Base-by-base conservation (phyloP, 768 basidiomycete species). In the Leccinum obscurum region DNA sequence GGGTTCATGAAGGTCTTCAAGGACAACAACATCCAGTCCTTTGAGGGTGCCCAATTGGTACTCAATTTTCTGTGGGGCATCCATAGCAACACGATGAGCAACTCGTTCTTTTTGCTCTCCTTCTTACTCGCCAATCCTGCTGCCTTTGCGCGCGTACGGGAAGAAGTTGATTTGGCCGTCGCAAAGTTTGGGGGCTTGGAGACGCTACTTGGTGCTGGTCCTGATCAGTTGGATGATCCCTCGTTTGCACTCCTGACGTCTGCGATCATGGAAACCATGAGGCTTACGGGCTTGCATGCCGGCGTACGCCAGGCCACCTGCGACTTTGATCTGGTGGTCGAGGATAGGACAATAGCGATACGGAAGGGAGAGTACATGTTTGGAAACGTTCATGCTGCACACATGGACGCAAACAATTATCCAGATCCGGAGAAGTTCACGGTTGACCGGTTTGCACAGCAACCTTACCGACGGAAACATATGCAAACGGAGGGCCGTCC, bases 101-200 rank as follows among this genome's bases (percentile, higher is more conserved):
- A 63, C 53, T 28, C 63, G 0, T 63, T 66, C 39, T 68, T 70
- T 17, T 52, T 61, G 24, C 37, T 71, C 3, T 60, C 64, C 1
- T 68, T 60, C 37, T 72, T 85, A 26, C 72, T 84, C 35, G 75
- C 77, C 52, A 69, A 80, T 57, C 79, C 80, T 0, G 67, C 71
- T n/a, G 77, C 73, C 1, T 72, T 83, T 70, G 73, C 75, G 30
- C 79, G 76, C 54, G 75, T 84, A 6, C 79, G 79, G 2, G 69
- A 72, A 4, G 81, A 85, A 59, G 70, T 85, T 13, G 83, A 85
- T 41, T 22, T 15, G 6, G 66, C 62, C 1, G 54, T 71, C 6
- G 28, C 59, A 30, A 63, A 35, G 9, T 66, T 54, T 1, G 57
- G 66, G 2, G 44, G 34, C 49, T 51, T 71, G 51, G 64, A 64